Base-by-base conservation (phyloP, 768 basidiomycete species). In the Coprinopsis marcescibilis region DNA sequence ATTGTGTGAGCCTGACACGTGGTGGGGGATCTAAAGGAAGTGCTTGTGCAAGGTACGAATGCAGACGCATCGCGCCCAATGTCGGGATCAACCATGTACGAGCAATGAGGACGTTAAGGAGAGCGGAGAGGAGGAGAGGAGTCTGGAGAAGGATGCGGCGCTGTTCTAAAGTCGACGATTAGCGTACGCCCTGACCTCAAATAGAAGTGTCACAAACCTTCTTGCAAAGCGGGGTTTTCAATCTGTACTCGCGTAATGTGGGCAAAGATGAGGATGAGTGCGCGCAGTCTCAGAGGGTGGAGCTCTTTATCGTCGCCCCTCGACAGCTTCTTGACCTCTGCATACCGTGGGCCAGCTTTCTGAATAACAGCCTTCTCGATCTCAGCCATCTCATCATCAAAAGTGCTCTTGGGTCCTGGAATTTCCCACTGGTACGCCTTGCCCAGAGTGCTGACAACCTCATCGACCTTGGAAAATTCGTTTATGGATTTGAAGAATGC, bases 61-160 rank as follows among this genome's bases (percentile, higher is more conserved):
- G 85, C 21, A 99, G 67, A 30, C 83, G 84, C 79, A 96, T 87
- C 55, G 83, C 72, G 24, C 77, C 69, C 29, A 94, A 68, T 0
- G 89, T 83, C 1, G 91, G 85, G 3, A 76, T 58, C 7, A 98
- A 79, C 94, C 94, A 99, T 58, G 82, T 91, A 53, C 92, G 89
- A 0, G 93, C 77, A 15, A 88, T 75, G 0, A 86, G 75, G 52
- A 96, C 88, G 55, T 80, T 85, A 44, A 94, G 75, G 20, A 97
- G 70, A 0, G 92, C 89, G 38, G 76, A 86, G 23, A 95, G 75
- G 3, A 95, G 66, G 12, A 74, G 61, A 3, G 89, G 90, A 0
- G 78, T 77, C 55, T 82, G 81, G 1, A 90, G 74, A 1, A 97
- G 72, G 12, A 94, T 58, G 17, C 72, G 57, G 8, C 70, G 67